Percentiles rank a stretch among this genome's conserved stretches.
phyloP scores from a whole-genome alignment of 139 green algal genomes.

The Tetraselmis chui region DNA sequence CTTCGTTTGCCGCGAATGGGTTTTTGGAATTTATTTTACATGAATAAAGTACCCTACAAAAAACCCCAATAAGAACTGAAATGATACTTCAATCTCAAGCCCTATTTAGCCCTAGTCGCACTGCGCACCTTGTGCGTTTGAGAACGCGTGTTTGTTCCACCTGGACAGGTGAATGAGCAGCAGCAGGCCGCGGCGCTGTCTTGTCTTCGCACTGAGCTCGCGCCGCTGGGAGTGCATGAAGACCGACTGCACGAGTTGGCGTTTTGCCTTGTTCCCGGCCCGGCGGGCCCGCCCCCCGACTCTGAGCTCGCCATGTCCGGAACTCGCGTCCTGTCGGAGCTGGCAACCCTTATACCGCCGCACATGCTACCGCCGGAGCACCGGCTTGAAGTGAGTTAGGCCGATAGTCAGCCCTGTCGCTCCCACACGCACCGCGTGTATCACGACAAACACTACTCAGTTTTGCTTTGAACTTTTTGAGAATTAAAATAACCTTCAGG shows the following conservation, averaged over 20 bases:
- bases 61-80: background rate
- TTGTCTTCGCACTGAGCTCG: background rate
- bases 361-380: background rate
- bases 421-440: background rate
- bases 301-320: background rate
- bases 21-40: background rate
- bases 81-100: background rate
- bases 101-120: background rate
- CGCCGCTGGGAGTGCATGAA: background rate
- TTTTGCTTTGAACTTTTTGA: background rate
- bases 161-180: background rate
- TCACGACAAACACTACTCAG: background rate
- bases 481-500: background rate
- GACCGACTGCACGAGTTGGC: background rate
- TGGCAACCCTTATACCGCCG: background rate
- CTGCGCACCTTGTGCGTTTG: background rate
- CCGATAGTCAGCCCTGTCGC: background rate
- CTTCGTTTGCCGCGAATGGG: background rate
- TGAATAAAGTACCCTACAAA: background rate
- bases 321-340: background rate
- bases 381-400: background rate
- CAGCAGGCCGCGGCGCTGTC: background rate
- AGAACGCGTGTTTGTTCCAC: background rate
- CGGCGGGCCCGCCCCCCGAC: no score
- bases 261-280: background rate